A percentile compares a stretch with the other conserved stretches of the same genome.
phyloP scores from a whole-genome alignment of 257 asterid species.

The Forsythia viridissima region DNA sequence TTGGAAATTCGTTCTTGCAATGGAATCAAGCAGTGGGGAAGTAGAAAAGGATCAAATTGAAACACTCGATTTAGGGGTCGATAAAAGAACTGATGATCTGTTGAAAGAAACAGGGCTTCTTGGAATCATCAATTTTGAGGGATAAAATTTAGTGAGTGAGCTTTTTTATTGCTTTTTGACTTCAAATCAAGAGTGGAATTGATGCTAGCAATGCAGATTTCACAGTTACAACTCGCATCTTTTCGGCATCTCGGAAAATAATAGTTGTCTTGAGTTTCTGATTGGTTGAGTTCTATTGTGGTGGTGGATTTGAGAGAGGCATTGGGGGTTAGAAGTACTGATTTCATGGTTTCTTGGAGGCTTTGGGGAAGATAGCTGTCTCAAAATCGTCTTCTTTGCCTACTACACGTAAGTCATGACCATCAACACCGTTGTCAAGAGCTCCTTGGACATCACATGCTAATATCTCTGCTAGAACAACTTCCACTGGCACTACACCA shows the following conservation, averaged over 20 bases:
- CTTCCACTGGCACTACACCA: slow-evolving; percentile 47
- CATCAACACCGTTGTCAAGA: slow-evolving; percentile 68
- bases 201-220: slow-evolving; percentile 77
- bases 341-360: slow-evolving; percentile 41
- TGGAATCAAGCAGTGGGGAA: slow-evolving; percentile 38
- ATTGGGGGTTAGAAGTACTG: slow-evolving; percentile 48
- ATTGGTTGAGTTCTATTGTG: slow-evolving; percentile 22
- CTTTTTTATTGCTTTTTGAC: slow-evolving; percentile 47
- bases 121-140: slow-evolving; percentile 38
- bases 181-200: slow-evolving; percentile 85
- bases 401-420: slow-evolving; percentile 81
- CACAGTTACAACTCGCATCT: slow-evolving; percentile 80
- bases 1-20: slow-evolving; percentile 21
- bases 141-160: slow-evolving; percentile 48
- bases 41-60: slow-evolving; percentile 5
- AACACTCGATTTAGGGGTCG: slow-evolving; percentile 43
- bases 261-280: slow-evolving; percentile 50
- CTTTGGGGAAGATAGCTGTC: slow-evolving; percentile 43
- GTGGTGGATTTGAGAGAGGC: slow-evolving; percentile 67
- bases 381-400: slow-evolving; percentile 64
- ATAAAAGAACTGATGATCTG: slow-evolving; percentile 31
- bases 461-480: slow-evolving; percentile 44
- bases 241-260: slow-evolving; percentile 81
- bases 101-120: slow-evolving; percentile 57
- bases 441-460: slow-evolving; percentile 62